phyloP scores from a whole-genome alignment of 2,329 filamentous ascomycete genomes.

The Fusarium sacchari region DNA sequence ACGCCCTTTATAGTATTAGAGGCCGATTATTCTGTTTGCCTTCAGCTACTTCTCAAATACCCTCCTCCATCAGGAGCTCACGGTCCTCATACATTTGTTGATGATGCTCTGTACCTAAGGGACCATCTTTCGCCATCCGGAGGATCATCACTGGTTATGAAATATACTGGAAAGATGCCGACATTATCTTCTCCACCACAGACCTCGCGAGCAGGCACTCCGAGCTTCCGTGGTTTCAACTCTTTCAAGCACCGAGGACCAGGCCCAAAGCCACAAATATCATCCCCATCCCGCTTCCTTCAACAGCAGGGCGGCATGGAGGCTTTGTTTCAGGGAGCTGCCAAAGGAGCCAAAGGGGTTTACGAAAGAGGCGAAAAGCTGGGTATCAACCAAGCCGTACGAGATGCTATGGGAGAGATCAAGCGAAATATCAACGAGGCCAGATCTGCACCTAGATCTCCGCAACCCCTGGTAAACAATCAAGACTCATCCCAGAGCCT shows the following conservation, averaged over 20 bases:
- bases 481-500: slow-evolving; percentile 51
- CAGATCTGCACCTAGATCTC: slow-evolving; percentile 54
- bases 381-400: slow-evolving; percentile 81
- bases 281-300: slow-evolving; percentile 61
- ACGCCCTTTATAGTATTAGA: slow-evolving; percentile 71
- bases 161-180: slow-evolving; percentile 72
- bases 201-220: slow-evolving; percentile 47
- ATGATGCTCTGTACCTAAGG: slow-evolving; percentile 82
- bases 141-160: slow-evolving; percentile 72
- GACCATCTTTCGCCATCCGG: slow-evolving; percentile 71
- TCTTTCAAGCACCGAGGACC: slow-evolving; percentile 55
- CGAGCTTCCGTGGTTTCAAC: slow-evolving; percentile 48
- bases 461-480: slow-evolving; percentile 50
- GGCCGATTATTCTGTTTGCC: slow-evolving; percentile 85
- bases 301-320: slow-evolving; percentile 72
- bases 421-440: slow-evolving; percentile 77
- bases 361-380: slow-evolving; percentile 78
- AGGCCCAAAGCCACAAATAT: slow-evolving; percentile 56
- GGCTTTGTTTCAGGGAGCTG: slow-evolving; percentile 78
- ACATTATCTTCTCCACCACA: slow-evolving; percentile 41
- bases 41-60: slow-evolving; percentile 86
- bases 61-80: slow-evolving; percentile 71
- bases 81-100: slow-evolving; percentile 81
- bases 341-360: slow-evolving; percentile 79
- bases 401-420: slow-evolving; percentile 84